Conservation (phyloP, 352 stramenopile genomes). For the Phytophthora ohioensis region DNA sequence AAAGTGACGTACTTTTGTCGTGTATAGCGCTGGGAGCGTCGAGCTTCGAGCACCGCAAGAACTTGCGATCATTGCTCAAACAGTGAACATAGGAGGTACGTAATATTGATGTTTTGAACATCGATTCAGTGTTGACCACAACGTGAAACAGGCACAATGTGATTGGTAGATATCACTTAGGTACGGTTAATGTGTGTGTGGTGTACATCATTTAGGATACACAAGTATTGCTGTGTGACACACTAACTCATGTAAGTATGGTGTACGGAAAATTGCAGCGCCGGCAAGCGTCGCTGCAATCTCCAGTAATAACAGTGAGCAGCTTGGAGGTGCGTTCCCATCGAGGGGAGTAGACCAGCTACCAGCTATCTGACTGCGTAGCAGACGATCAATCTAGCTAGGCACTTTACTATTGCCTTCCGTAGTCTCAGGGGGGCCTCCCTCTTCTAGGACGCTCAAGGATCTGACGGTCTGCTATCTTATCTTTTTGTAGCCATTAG, state of each 20-base stretch:
- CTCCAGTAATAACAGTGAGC: slow-evolving; percentile 21
- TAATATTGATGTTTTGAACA: neutral
- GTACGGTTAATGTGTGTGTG: no score
- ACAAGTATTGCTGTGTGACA: neutral
- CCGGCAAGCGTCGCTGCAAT: slow-evolving; percentile 20
- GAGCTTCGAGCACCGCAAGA: slow-evolving; percentile 13
- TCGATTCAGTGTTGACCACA: neutral
- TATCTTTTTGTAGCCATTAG: slow-evolving; percentile 9
- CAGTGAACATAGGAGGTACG: slow-evolving; percentile 12
- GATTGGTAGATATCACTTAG: no score
- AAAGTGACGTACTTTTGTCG: slow-evolving; percentile 14
- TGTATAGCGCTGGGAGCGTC: neutral
- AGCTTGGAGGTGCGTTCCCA: slow-evolving; percentile 29
- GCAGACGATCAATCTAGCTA: neutral
- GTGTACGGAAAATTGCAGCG: slow-evolving; percentile 10
- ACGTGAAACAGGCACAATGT: no score
- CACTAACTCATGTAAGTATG: neutral
- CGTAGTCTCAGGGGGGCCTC: neutral
- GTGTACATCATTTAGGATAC: neutral
- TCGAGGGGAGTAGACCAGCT: slow-evolving; percentile 14
- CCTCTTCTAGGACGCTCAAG: neutral
- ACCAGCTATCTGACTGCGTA: neutral
- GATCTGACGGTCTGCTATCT: slow-evolving; percentile 21
- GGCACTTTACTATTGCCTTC: neutral
- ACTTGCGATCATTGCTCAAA: slow-evolving; percentile 32